phyloP scores from a whole-genome alignment of 768 basidiomycete species.

The Hericium alpestre region DNA sequence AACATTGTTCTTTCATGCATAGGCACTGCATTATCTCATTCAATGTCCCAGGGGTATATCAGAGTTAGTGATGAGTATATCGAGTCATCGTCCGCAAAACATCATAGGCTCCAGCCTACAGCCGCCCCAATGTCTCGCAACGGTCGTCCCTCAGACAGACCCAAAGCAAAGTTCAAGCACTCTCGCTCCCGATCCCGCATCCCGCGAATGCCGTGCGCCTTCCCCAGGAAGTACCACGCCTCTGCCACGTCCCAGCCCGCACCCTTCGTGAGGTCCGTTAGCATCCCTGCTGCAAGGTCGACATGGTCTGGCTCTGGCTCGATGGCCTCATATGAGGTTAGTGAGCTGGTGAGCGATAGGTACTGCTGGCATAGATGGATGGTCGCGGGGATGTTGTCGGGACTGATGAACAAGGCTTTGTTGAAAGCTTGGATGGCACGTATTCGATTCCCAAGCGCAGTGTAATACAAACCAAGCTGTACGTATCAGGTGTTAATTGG shows the following conservation, averaged over 20 bases:
- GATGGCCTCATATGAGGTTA: conserved; percentile 8
- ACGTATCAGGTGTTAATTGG: background rate
- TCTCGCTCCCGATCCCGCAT: conserved; percentile 64
- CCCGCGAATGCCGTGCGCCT: conserved; percentile 66
- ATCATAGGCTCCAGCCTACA: conserved; percentile 55
- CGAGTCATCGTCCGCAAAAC: background rate
- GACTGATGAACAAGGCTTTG: conserved; percentile 82
- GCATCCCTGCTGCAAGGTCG: conserved; percentile 74
- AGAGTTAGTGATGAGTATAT: background rate
- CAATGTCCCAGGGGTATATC: no score
- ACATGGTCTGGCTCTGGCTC: conserved; percentile 33
- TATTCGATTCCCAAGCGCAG: conserved; percentile 42
- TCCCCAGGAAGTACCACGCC: conserved; percentile 89
- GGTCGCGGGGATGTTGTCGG: conserved; percentile 66
- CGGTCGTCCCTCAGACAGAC: conserved; percentile 48
- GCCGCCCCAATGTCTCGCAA: conserved; percentile 55
- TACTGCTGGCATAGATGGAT: conserved; percentile 74
- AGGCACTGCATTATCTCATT: no score
- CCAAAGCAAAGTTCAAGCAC: conserved; percentile 60
- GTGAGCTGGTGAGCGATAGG: conserved; percentile 31
- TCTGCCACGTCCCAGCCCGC: conserved; percentile 87
- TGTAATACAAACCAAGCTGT: conserved; percentile 68
- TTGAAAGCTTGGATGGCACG: conserved; percentile 69
- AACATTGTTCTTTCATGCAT: no score
- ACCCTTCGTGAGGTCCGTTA: conserved; percentile 68